Evolutionary conservation across 2,329 filamentous ascomycete species (phyloP), one percentile per base, ranked within the genome.

Genomic region (Neopestalotiopsis clavispora): DNA sequence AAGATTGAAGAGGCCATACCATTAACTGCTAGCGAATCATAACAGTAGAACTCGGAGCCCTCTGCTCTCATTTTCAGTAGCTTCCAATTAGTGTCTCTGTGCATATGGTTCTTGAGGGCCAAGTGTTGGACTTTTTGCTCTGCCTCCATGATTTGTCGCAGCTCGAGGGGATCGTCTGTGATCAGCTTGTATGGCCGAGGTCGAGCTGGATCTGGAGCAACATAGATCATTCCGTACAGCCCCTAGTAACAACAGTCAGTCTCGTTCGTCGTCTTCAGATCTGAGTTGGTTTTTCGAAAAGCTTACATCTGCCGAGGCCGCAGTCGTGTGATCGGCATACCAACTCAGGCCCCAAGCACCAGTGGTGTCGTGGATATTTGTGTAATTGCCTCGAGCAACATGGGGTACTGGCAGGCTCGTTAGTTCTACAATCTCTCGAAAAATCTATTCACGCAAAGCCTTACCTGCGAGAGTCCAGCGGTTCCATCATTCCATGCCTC

Each of bases 21-120:
- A n/a, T 75, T 75, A 23, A 75, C 72, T 5, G 75, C 63, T 2
- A 75, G 61, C 1, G 74, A 75, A 56, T 75, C 72, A 23, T 74
- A 75, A 63, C 74, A 75, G 56, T 69, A 68, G 42, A 68, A 71
- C 67, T 73, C 71, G 12, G 69, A 67, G 13, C 71, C 72, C 52
- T 72, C 72, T 6, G 71, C 66, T 32, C 68, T 57, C 68, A 72
- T 69, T 40, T 68, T 60, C 20, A 73, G 60, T 2, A 72, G n/a
- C 38, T 71, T 69, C 71, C 69, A 73, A 38, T 68, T 64, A 10
- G 69, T 69, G 32, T 72, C 72, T 12, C 72, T 68, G 17, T 69
- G 69, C 49, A 68, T 65, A n/a, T 73, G 69, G 20, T 72, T 71
- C 30, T 71, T 71, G 57, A 73, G 66, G 1, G 61, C 65, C 60